Evolutionary conservation across 179 eudicot species (phyloP).

Genomic region (Spergularia azorica): DNA sequence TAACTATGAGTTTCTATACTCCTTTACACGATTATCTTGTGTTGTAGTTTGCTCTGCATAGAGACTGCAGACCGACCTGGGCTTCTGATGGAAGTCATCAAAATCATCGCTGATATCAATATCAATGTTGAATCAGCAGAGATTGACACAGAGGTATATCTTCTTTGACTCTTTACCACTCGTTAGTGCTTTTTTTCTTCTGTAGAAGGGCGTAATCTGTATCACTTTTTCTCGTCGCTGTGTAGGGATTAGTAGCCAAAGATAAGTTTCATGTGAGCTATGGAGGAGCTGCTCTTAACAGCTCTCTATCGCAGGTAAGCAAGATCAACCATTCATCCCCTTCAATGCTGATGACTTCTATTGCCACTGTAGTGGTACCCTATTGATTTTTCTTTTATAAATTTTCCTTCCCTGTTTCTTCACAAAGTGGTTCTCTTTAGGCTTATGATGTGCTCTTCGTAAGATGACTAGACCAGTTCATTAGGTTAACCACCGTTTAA

Average conservation of each 20-base stretch:
- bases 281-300: slow-evolving; percentile 81
- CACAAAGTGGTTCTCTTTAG: too few relatives aligned
- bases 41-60: slow-evolving; percentile 75
- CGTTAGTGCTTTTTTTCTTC: neutral
- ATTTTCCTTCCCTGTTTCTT: too few relatives aligned
- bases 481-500: too few relatives aligned
- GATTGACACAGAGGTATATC: slow-evolving; percentile 85
- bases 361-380: neutral
- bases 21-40: slow-evolving; percentile 15
- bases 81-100: slow-evolving; percentile 75
- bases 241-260: slow-evolving; percentile 93
- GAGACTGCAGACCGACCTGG: slow-evolving; percentile 98
- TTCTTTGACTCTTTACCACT: slow-evolving; percentile 8
- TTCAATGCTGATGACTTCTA: neutral
- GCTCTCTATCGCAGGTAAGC: slow-evolving; percentile 83
- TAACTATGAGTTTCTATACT: neutral
- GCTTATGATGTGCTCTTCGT: too few relatives aligned
- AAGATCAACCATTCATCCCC: neutral
- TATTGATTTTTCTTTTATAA: neutral
- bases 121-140: slow-evolving; percentile 90
- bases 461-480: too few relatives aligned
- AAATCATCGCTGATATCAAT: slow-evolving; percentile 81
- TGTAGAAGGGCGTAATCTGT: neutral
- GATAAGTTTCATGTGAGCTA: slow-evolving; percentile 97
- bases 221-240: slow-evolving; percentile 11